phyloP scores from a whole-genome alignment of 176 grass and related monocot genomes.

The Zizania latifolia region DNA sequence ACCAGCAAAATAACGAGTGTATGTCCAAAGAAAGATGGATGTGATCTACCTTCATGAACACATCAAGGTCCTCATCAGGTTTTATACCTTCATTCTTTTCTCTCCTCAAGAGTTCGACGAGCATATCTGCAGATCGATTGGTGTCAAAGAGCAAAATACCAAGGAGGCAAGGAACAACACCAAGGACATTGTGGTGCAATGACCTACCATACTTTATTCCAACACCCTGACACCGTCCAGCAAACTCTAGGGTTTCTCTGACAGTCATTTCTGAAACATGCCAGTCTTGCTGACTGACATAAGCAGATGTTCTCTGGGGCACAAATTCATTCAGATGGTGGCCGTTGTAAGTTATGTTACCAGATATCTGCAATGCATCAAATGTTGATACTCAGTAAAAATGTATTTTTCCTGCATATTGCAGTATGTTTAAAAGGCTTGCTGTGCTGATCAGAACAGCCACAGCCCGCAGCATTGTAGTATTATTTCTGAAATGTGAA shows the following conservation, averaged over 20 bases:
- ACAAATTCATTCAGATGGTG: constrained; percentile 80
- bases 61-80: constrained; percentile 96
- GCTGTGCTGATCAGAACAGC: background rate
- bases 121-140: constrained; percentile 62
- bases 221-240: constrained; percentile 88
- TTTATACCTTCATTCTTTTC: constrained; percentile 93
- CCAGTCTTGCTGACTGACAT: constrained; percentile 96
- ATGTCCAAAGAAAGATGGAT: background rate
- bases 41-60: constrained; percentile 89
- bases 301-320: constrained; percentile 95
- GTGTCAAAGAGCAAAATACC: constrained; percentile 17
- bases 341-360: constrained; percentile 84
- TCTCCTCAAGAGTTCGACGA: constrained; percentile 87
- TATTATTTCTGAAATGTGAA: background rate
- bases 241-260: constrained; percentile 91
- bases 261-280: constrained; percentile 95
- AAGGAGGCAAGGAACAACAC: constrained; percentile 3
- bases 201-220: constrained; percentile 95
- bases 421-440: background rate
- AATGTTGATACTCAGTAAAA: constrained; percentile 3
- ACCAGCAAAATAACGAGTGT: background rate
- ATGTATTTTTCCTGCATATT: background rate
- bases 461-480: background rate
- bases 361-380: constrained; percentile 56
- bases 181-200: background rate